Base-by-base conservation (phyloP, 1,284 basidiomycete species). In the Cutaneotrichosporon curvatum region DNA sequence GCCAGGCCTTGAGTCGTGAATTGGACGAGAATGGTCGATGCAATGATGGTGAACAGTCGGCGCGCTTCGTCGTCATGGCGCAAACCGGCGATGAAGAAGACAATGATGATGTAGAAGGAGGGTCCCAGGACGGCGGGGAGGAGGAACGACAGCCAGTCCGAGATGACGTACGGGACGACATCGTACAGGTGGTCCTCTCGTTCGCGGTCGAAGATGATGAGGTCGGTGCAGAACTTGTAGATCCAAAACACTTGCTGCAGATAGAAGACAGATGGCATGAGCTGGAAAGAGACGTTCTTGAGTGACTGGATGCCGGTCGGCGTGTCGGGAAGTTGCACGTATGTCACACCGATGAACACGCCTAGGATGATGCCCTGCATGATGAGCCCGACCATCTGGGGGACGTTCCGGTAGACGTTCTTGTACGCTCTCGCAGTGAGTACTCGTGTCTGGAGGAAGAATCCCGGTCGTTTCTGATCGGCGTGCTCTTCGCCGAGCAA, bases 141-240 rank as follows among this genome's bases (percentile, higher is more conserved):
- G 7, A 73, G 44, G 34, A 68, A 67, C 3, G 69, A 65, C 23
- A 70, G 33, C 43, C 65, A 68, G 51, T 74, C 72, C 8, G 67
- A 65, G 8, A 73, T 15, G 44, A 74, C 57, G 43, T 67, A 74
- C 6, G 75, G 73, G 0, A 69, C 54, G 3, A 71, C 69, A 18
- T 62, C 60, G 62, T 73, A 55, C 18, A 53, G 57, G 9, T 48
- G 48, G 35, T 50, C 62, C 50, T 75, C 74, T 20, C 69, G 64
- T 51, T 78, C 75, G 7, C 76, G 71, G 51, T 78, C 76, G 43
- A 78, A 78, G 37, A 76, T 68, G 46, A 73, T 59, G 15, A 78
- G 63, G 32, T 72, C 70, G 10, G 61, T 63, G 53, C 67, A 73
- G 51, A 62, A 70, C 43, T 70, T 67, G 50, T 60, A 72, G 42